Percentiles rank a stretch among this genome's conserved stretches.
Evolutionary conservation across 371 early-diverging fungal genomes (phyloP).

Genomic region (Homolaphlyctis polyrhiza): DNA sequence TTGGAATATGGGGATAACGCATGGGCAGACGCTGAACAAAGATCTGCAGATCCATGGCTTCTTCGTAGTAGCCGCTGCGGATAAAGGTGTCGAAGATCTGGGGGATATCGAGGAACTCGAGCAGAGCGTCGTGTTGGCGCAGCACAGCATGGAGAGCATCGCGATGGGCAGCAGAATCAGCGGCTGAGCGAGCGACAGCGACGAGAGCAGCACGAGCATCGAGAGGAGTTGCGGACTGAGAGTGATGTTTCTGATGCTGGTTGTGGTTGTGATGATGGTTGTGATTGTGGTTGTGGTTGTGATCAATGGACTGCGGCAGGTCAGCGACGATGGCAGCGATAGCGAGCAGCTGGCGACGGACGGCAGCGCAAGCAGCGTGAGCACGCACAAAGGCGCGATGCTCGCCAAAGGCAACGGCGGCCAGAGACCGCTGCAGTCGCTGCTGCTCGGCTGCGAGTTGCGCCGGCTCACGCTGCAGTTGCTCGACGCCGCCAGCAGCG

Average conservation of each 20-base stretch:
- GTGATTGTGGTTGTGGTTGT: too few species aligned
- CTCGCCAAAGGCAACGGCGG: slow-evolving; percentile 63
- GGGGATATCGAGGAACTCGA: slow-evolving; percentile 64
- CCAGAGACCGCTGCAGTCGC: slow-evolving; percentile 57
- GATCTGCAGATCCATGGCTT: slow-evolving; percentile 76
- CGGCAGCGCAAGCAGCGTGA: slow-evolving; percentile 32
- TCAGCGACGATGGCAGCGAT: not conserved
- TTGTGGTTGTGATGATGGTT: too few species aligned
- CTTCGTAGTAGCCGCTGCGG: slow-evolving; percentile 74
- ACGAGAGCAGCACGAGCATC: too few species aligned
- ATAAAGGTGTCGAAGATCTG: slow-evolving; percentile 78
- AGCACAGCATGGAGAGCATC: slow-evolving; percentile 31
- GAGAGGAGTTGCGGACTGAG: too few species aligned
- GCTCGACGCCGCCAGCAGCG: too few species aligned
- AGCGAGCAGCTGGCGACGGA: not conserved
- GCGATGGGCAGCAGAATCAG: not conserved
- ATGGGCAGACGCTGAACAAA: slow-evolving; percentile 62
- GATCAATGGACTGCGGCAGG: not conserved
- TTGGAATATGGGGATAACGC: slow-evolving; percentile 51
- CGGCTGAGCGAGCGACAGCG: too few species aligned
- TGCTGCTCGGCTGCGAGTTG: slow-evolving; percentile 47
- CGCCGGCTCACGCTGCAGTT: slow-evolving; percentile 47
- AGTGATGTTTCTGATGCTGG: too few species aligned
- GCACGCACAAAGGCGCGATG: slow-evolving; percentile 65
- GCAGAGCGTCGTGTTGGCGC: slow-evolving; percentile 43